Evolutionary conservation across 2,329 filamentous ascomycete genomes (phyloP).

Genomic region (Neocatenulostroma microsporum): DNA sequence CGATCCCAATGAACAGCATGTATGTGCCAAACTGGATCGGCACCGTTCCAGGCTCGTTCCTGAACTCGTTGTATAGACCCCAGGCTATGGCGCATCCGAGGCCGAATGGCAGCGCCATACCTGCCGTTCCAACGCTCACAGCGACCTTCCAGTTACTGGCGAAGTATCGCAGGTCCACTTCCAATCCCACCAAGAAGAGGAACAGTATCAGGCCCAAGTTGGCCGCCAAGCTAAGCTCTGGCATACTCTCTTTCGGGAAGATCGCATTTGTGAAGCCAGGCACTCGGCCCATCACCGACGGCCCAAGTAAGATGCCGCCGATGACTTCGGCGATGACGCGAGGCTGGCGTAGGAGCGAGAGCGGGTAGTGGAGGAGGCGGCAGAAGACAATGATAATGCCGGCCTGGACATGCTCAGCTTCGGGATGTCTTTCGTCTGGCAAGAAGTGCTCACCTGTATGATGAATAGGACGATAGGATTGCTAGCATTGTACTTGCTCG

Average conservation of each 20-base stretch:
- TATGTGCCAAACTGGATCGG: constrained; percentile 55
- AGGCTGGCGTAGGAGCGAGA: constrained; percentile 69
- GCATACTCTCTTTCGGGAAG: constrained; percentile 68
- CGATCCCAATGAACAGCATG: constrained; percentile 80
- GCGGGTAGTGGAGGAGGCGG: constrained; percentile 65
- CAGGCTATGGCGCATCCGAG: constrained; percentile 73
- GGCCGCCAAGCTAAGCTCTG: constrained; percentile 66
- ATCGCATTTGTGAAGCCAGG: constrained; percentile 69
- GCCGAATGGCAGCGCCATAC: constrained; percentile 76
- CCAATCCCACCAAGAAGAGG: constrained; percentile 78
- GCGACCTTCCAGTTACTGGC: constrained; percentile 74
- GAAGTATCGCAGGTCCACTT: constrained; percentile 74
- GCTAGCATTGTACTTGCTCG: constrained; percentile 58
- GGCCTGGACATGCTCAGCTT: constrained; percentile 49
- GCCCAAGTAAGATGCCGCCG: constrained; percentile 75
- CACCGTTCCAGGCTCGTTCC: constrained; percentile 47
- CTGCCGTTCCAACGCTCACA: constrained; percentile 65
- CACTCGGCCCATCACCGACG: constrained; percentile 80
- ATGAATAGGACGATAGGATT: constrained; percentile 71
- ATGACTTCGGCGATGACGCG: constrained; percentile 79
- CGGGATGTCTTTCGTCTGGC: neutral
- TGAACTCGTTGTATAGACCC: constrained; percentile 70
- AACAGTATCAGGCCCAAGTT: constrained; percentile 80
- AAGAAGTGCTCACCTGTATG: constrained; percentile 51
- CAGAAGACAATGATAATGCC: constrained; percentile 68